These are phyloP conservation scores for Russula griseocarnosa DNA, from an alignment of 768 basidiomycete genomes.

Conservation along the genomic window DNA sequence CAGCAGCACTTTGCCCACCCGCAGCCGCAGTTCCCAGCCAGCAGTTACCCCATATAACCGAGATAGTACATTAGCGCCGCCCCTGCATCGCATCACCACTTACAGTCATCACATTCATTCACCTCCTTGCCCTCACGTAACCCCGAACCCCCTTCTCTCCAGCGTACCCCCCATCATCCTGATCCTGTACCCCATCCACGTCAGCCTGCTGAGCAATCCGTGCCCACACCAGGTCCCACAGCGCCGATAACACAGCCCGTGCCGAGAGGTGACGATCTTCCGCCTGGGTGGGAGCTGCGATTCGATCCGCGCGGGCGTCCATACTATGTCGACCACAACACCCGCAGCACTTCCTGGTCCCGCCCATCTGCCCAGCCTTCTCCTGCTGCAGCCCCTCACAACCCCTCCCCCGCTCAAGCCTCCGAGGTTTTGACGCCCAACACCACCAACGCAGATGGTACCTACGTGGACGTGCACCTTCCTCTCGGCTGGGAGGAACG, in stretches of 20 bases:
- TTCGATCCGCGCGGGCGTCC: conserved; percentile 63
- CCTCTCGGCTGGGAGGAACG: conserved; percentile 93
- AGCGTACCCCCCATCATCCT: conserved; percentile 14
- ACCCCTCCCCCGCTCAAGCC: conserved; percentile 22
- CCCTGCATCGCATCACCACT: conserved; percentile 3
- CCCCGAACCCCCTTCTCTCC: conserved; percentile 32
- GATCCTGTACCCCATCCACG: conserved; percentile 4
- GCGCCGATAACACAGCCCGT: conserved; percentile 30
- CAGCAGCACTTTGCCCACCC: conserved; percentile 12
- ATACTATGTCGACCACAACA: conserved; percentile 88
- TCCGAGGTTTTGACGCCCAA: conserved; percentile 20
- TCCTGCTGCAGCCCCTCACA: conserved; percentile 31
- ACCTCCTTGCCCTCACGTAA: conserved; percentile 16
- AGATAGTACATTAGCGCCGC: conserved; percentile 20
- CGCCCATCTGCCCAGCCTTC: conserved; percentile 41
- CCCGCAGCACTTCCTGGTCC: conserved; percentile 78
- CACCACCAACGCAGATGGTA: conserved; percentile 31
- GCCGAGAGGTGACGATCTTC: conserved; percentile 60
- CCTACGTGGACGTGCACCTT: conserved; percentile 62
- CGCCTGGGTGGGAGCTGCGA: conserved; percentile 80
- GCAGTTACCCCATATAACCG: neutral
- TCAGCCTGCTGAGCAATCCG: conserved; percentile 16
- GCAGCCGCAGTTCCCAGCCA: conserved; percentile 19
- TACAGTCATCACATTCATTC: conserved; percentile 24
- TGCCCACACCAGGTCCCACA: conserved; percentile 2